Evolutionary conservation across 805 yeast species (phyloP).

Genomic region (Pichia gijzeniarum): DNA sequence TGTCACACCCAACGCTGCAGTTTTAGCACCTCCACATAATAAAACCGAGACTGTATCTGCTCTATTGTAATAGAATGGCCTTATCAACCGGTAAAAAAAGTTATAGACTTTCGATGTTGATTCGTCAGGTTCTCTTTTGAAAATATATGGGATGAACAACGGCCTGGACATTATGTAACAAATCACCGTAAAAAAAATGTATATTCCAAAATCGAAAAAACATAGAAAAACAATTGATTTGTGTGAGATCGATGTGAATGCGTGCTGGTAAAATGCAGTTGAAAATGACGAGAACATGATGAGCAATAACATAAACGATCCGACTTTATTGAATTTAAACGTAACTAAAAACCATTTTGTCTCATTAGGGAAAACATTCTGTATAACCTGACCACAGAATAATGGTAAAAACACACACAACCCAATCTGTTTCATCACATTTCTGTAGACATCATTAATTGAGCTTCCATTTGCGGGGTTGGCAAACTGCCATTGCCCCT

Average conservation of each 20-base stretch:
- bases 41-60: conserved; percentile 69
- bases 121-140: conserved; percentile 20
- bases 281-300: conserved; percentile 57
- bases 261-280: conserved; percentile 76
- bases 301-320: conserved; percentile 69
- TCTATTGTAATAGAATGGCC: conserved; percentile 65
- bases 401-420: conserved; percentile 71
- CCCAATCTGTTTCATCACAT: conserved; percentile 84
- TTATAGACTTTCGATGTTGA: conserved; percentile 38
- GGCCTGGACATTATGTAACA: conserved; percentile 60
- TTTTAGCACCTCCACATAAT: conserved; percentile 89
- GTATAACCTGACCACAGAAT: conserved; percentile 79
- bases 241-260: conserved; percentile 48
- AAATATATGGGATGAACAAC: conserved; percentile 34
- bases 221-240: conserved; percentile 66
- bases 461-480: conserved; percentile 62
- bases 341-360: conserved; percentile 52
- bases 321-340: conserved; percentile 60
- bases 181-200: conserved; percentile 63
- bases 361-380: conserved; percentile 58
- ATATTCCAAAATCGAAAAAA: conserved; percentile 74
- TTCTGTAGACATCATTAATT: conserved; percentile 51
- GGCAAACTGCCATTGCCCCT: conserved; percentile 60
- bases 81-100: conserved; percentile 35
- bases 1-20: conserved; percentile 88